Conservation (phyloP, 2,329 filamentous ascomycete genomes). For the Colletotrichum euphorbiae region DNA sequence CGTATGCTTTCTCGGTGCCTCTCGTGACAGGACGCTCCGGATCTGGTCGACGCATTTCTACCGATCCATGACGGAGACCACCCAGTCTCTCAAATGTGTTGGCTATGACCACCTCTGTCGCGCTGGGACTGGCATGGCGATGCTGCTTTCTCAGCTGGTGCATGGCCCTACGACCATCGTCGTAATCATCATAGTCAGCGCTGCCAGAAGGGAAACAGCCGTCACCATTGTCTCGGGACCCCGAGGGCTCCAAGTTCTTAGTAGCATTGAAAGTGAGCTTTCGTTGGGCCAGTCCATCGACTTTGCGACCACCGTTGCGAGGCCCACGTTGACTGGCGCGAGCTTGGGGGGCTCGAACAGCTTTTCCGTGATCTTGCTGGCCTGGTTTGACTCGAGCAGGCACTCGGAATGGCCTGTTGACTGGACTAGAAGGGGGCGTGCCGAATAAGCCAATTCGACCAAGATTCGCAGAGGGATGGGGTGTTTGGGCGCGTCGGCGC, state of each 20-base stretch:
- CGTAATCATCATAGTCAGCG: background rate
- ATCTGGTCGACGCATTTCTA: background rate
- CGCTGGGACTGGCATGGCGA: background rate
- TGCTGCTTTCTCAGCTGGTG: background rate
- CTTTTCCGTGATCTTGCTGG: background rate
- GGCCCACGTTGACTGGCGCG: background rate
- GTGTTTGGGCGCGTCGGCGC: background rate
- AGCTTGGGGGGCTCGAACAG: background rate
- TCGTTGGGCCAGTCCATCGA: conserved; percentile 8
- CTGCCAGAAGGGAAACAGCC: background rate
- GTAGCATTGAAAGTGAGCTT: background rate
- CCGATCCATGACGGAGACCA: conserved; percentile 10
- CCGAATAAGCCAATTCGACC: background rate
- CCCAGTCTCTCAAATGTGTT: conserved; percentile 23
- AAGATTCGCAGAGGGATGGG: background rate
- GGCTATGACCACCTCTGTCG: conserved; percentile 6
- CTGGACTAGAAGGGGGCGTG: conserved; percentile 33
- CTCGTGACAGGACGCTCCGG: background rate
- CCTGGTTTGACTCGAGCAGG: background rate
- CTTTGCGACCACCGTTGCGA: background rate
- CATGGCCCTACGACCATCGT: background rate
- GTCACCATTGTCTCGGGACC: background rate
- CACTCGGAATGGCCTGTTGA: conserved; percentile 14
- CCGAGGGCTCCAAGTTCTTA: background rate
- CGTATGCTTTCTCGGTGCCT: background rate